phyloP scores from a whole-genome alignment of 768 basidiomycete genomes.

The Suillus paluster region DNA sequence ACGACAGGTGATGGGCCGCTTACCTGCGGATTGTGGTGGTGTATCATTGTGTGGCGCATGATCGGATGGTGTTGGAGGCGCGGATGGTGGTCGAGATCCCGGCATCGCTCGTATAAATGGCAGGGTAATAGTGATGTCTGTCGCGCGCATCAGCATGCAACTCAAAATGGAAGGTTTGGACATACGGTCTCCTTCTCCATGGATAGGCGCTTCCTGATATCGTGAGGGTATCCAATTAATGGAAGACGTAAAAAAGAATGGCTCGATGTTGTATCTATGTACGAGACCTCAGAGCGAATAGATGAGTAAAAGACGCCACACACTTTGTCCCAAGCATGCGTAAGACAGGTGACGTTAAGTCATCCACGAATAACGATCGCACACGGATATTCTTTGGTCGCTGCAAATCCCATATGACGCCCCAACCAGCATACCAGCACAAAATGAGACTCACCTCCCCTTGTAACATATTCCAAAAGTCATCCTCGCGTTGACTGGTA shows the following conservation, averaged over 20 bases:
- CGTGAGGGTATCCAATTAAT: slow-evolving; percentile 71
- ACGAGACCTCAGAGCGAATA: background rate
- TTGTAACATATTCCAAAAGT: slow-evolving; percentile 40
- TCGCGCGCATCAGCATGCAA: slow-evolving; percentile 1
- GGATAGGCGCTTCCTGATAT: slow-evolving; percentile 53
- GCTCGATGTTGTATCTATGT: slow-evolving; percentile 56
- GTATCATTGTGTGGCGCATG: no score
- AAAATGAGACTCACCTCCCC: slow-evolving; percentile 37
- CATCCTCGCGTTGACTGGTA: slow-evolving; percentile 19
- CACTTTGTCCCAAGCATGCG: slow-evolving; percentile 63
- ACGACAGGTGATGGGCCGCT: slow-evolving; percentile 5
- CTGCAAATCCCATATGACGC: slow-evolving; percentile 25
- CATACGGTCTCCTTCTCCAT: slow-evolving; percentile 56
- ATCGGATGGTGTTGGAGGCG: background rate
- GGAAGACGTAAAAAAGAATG: slow-evolving; percentile 68
- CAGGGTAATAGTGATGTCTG: slow-evolving; percentile 61
- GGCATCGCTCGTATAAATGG: slow-evolving; percentile 52
- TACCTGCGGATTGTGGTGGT: background rate
- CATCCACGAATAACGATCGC: slow-evolving; percentile 54
- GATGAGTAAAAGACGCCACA: slow-evolving; percentile 10
- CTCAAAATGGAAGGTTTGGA: slow-evolving; percentile 4
- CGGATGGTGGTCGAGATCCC: slow-evolving; percentile 16
- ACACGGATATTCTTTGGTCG: slow-evolving; percentile 44
- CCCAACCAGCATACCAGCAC: background rate
- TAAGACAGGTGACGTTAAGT: slow-evolving; percentile 52